These are phyloP conservation scores for Stagonosporopsis rhizophila DNA, from an alignment of 2,329 filamentous ascomycete genomes.

Conservation along the genomic window DNA sequence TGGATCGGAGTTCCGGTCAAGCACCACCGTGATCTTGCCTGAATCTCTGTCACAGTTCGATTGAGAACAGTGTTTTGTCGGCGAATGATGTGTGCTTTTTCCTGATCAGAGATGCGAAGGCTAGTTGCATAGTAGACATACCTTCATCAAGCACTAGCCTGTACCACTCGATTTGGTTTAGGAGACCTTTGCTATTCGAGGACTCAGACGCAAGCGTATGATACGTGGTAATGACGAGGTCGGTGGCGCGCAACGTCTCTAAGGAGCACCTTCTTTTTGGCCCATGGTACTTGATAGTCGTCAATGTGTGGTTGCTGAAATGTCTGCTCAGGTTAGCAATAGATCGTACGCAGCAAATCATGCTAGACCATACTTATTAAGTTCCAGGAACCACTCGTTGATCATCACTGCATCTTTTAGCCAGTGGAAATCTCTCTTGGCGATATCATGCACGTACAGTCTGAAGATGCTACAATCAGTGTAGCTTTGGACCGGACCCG, in stretches of 20 bases:
- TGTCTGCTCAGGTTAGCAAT: slow-evolving; percentile 14
- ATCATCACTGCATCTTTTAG: slow-evolving; percentile 33
- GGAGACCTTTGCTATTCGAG: slow-evolving; percentile 1
- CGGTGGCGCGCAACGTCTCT: slow-evolving; percentile 23
- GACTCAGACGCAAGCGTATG: slow-evolving; percentile 34
- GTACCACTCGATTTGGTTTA: slow-evolving; percentile 38
- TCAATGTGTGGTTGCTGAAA: slow-evolving; percentile 31
- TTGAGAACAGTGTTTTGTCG: slow-evolving; percentile 56
- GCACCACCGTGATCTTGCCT: slow-evolving; percentile 56
- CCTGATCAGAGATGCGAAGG: slow-evolving; percentile 22
- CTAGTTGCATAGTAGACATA: slow-evolving; percentile 57
- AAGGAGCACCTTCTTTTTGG: slow-evolving; percentile 20
- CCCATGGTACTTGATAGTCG: slow-evolving; percentile 37
- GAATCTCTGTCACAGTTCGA: slow-evolving; percentile 52
- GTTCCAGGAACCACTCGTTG: slow-evolving; percentile 41
- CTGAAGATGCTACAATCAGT: slow-evolving; percentile 41
- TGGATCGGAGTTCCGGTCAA: slow-evolving; percentile 57
- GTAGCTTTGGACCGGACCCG: slow-evolving; percentile 30
- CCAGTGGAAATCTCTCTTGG: not conserved
- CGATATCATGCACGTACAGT: slow-evolving; percentile 31
- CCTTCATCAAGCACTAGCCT: slow-evolving; percentile 43
- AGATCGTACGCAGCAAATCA: not conserved
- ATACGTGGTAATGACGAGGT: slow-evolving; percentile 43
- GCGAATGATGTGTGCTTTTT: slow-evolving; percentile 57
- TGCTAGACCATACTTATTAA: slow-evolving; percentile 43